Evolutionary conservation across 306 rosid genomes (phyloP).

Genomic region (Glycine tomentella): DNA sequence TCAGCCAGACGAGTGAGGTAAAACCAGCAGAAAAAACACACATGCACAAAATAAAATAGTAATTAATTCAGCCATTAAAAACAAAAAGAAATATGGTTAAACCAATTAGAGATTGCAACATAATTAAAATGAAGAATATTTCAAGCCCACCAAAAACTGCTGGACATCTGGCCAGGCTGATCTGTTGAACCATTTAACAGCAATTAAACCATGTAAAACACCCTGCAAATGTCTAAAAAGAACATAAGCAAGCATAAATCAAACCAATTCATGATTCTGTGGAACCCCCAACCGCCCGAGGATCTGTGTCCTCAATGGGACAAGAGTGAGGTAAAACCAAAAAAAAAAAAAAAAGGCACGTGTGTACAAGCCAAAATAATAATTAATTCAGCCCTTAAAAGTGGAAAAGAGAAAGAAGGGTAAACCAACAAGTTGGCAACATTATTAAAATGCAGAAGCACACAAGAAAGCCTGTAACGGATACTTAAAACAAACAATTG

Average conservation of each 20-base stretch:
- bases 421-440: not conserved
- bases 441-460: constrained; percentile 32
- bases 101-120: not conserved
- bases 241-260: too few species aligned
- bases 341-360: too few species aligned
- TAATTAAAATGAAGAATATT: constrained; percentile 5
- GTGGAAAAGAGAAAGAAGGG: not conserved
- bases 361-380: not conserved
- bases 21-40: too few species aligned
- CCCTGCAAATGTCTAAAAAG: too few species aligned
- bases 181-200: constrained; percentile 67
- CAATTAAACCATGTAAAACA: constrained; percentile 37
- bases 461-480: not conserved
- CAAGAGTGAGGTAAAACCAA: too few species aligned
- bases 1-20: too few species aligned
- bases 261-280: too few species aligned
- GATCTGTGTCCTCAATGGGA: too few species aligned
- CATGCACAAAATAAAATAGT: not conserved
- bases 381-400: not conserved
- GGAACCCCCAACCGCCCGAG: too few species aligned
- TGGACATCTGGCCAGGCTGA: constrained; percentile 98
- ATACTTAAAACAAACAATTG: constrained; percentile 6
- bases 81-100: too few species aligned
- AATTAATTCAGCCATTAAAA: not conserved
- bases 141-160: constrained; percentile 69